Conservation (phyloP, 2,329 filamentous ascomycete genomes). For the Fusarium sp. region DNA sequence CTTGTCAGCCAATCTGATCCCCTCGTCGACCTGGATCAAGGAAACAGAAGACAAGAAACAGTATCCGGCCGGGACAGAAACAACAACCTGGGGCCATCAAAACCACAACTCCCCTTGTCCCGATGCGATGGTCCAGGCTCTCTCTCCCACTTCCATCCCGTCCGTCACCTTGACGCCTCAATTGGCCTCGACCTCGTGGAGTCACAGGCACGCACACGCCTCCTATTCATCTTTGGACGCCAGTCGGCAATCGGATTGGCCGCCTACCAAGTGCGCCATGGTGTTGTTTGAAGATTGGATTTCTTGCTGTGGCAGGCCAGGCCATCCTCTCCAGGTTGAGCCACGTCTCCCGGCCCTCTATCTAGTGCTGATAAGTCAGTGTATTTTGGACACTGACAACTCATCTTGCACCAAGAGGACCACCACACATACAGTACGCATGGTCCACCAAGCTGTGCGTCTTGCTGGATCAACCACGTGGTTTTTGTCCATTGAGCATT, state of each 20-base stretch:
- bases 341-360: neutral
- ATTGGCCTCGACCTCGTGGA: neutral
- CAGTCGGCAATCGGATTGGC: slow-evolving; percentile 2
- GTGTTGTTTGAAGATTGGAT: neutral
- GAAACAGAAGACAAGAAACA: slow-evolving; percentile 17
- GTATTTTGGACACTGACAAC: slow-evolving; percentile 5
- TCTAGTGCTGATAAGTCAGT: neutral
- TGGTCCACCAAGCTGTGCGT: neutral
- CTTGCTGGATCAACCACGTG: neutral
- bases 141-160: neutral
- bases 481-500: neutral
- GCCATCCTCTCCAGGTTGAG: neutral
- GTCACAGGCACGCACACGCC: neutral
- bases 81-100: slow-evolving; percentile 2
- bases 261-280: neutral
- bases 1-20: slow-evolving; percentile 21
- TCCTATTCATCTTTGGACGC: slow-evolving; percentile 1
- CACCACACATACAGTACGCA: neutral
- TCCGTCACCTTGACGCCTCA: slow-evolving; percentile 1
- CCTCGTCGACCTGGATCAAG: neutral
- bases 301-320: neutral
- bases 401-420: neutral
- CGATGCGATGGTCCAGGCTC: neutral
- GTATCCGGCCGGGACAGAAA: slow-evolving; percentile 8
- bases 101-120: neutral